A percentile compares a stretch with the other conserved stretches of the same genome.
These are phyloP conservation scores for Silybum marianum DNA, from an alignment of 129 eudicot genomes.

Conservation along the genomic window DNA sequence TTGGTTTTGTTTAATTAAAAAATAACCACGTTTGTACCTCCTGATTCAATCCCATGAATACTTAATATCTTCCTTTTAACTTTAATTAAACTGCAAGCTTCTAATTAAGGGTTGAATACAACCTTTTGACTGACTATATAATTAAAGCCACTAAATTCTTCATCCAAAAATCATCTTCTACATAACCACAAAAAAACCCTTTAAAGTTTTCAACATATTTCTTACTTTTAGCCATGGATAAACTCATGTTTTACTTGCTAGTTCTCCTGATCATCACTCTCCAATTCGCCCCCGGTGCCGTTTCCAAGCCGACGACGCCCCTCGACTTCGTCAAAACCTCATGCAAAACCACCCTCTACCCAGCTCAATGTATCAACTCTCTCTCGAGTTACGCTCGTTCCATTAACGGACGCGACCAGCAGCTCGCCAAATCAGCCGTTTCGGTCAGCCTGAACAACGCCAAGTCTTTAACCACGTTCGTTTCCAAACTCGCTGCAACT, in stretches of 20 bases:
- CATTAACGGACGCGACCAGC: conserved; percentile 48
- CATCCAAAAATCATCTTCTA: conserved; percentile 19
- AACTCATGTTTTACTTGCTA: conserved; percentile 36
- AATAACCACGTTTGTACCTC: neutral
- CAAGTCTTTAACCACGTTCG: conserved; percentile 35
- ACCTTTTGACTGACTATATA: conserved; percentile 19
- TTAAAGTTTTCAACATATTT: neutral
- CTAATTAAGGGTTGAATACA: conserved; percentile 5
- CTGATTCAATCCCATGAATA: neutral
- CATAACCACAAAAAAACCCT: conserved; percentile 4
- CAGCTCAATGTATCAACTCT: conserved; percentile 51
- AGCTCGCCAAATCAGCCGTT: conserved; percentile 63
- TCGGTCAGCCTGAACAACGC: conserved; percentile 56
- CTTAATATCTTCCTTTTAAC: neutral
- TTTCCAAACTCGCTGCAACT: conserved; percentile 35
- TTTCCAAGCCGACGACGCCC: conserved; percentile 22
- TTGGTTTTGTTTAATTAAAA: neutral
- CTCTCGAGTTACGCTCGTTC: conserved; percentile 53
- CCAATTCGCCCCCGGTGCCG: conserved; percentile 21
- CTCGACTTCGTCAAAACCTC: conserved; percentile 54
- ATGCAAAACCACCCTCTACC: conserved; percentile 68
- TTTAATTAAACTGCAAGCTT: conserved; percentile 16
- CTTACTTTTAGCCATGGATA: no score
- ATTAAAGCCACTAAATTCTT: conserved; percentile 11
- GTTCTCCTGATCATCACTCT: conserved; percentile 30